Evolutionary conservation across 257 asterid genomes (phyloP), one percentile per base, ranked within the genome.

Genomic region (Salvia rosmarinus): DNA sequence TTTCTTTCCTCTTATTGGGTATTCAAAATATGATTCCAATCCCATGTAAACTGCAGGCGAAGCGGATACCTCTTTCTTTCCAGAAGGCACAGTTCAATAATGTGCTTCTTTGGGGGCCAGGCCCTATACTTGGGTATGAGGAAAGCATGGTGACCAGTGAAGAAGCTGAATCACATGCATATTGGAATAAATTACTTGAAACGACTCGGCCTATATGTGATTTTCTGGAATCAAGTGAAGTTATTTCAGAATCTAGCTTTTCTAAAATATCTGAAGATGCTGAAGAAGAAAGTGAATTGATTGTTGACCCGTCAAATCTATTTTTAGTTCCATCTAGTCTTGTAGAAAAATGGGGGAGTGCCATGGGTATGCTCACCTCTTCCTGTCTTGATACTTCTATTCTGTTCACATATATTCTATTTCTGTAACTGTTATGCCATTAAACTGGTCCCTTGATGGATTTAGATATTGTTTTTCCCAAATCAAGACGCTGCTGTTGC

Each of bases 401-500:
- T 35, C 75, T 44, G 35, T 44, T 25, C 79, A 64, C 16, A 61
- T 68, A 65, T 47, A 20, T 43, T 73, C 54, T 40, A 66, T 69
- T 66, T 85, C 59, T 30, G 13, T 17, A 11, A 13, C 72, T 64
- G 58, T 35, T 46, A 9, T 68, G 40, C 19, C 23, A 30, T 64
- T 73, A 32, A 63, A 57, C 51, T 34, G 46, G 39, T 70, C 44
- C 77, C 75, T 79, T 79, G 64, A 66, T 28, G 58, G 65, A 65
- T 69, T 71, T 74, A 90, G 98, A 93, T 89, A 86, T 93, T 77
- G 98, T 93, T 79, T 93, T 84, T 80, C 95, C 95, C 35, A 89
- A 84, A 73, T 93, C 98, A 56, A 89, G 78, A 74, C 96, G 97
- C 59, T 90, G 96, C 52, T 93, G 98, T 80, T 90, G 98, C 79